These are phyloP conservation scores for Coniophora puteana DNA, from an alignment of 1,284 basidiomycete genomes.

Conservation along the genomic window DNA sequence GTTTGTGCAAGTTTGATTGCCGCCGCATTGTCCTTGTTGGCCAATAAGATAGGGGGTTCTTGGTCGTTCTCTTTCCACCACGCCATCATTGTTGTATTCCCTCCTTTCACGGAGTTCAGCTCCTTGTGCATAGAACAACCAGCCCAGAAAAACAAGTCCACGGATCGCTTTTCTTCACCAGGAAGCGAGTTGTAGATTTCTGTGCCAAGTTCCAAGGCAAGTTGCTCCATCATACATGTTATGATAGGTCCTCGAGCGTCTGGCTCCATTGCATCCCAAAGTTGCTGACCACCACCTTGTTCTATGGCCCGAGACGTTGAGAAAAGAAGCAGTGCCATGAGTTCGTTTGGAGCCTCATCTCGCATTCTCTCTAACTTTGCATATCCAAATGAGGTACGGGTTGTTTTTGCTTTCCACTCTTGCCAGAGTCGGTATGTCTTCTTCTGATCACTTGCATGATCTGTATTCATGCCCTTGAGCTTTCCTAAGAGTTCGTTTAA, in stretches of 20 bases:
- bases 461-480: slow-evolving; percentile 15
- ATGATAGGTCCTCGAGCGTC: background rate
- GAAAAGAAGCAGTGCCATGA: slow-evolving; percentile 1
- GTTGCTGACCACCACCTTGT: background rate
- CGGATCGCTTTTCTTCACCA: slow-evolving; percentile 9
- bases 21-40: slow-evolving; percentile 29
- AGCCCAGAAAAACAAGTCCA: slow-evolving; percentile 23
- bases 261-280: background rate
- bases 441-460: slow-evolving; percentile 17
- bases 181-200: slow-evolving; percentile 9
- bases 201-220: background rate
- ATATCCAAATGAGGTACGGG: background rate
- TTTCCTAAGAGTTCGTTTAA: slow-evolving; percentile 11
- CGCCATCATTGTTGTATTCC: slow-evolving; percentile 14
- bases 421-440: slow-evolving; percentile 7
- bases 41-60: slow-evolving; percentile 18
- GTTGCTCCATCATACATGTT: slow-evolving; percentile 1
- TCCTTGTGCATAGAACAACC: slow-evolving; percentile 37
- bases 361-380: background rate
- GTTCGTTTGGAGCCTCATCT: background rate
- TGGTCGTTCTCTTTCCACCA: slow-evolving; percentile 18
- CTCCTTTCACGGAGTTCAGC: slow-evolving; percentile 29
- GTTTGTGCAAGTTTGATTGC: slow-evolving; percentile 6
- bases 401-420: slow-evolving; percentile 1
- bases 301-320: background rate